Evolutionary conservation across 345 rosid genomes (phyloP).

Genomic region (Turnera subulata): DNA sequence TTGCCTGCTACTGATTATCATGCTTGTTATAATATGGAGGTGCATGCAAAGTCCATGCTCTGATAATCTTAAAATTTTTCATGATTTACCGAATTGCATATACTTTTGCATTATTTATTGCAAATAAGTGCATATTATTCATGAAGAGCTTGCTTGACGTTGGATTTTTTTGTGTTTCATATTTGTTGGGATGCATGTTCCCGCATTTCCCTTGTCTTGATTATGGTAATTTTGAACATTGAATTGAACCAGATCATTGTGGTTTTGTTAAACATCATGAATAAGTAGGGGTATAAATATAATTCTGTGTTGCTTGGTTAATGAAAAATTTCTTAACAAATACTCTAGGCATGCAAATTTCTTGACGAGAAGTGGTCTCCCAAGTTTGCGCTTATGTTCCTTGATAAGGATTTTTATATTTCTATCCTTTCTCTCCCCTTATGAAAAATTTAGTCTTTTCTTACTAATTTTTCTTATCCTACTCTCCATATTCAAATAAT

Average conservation of each 20-base stretch:
- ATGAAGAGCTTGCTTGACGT: too few relatives aligned
- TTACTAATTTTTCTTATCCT: too few relatives aligned
- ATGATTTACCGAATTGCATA: too few relatives aligned
- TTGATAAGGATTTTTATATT: too few relatives aligned
- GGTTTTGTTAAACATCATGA: slow-evolving; percentile 28
- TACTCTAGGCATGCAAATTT: slow-evolving; percentile 74
- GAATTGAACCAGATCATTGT: slow-evolving; percentile 80
- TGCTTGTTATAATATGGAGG: neutral
- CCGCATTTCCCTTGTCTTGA: neutral
- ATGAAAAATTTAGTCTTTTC: too few relatives aligned
- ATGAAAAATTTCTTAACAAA: neutral
- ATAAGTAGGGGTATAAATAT: neutral
- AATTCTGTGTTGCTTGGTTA: neutral
- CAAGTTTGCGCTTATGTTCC: too few relatives aligned
- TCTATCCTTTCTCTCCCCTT: too few relatives aligned
- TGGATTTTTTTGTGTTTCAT: neutral
- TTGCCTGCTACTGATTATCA: too few relatives aligned
- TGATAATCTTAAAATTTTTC: too few relatives aligned
- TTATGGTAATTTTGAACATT: slow-evolving; percentile 46
- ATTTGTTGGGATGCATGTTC: neutral
- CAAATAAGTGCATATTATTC: too few relatives aligned
- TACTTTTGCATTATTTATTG: too few relatives aligned
- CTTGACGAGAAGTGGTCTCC: slow-evolving; percentile 69
- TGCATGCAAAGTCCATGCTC: neutral
- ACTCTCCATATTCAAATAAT: too few relatives aligned